phyloP scores from a whole-genome alignment of 1,139 yeast species.

The Groenewaldozyma auringiensis region DNA sequence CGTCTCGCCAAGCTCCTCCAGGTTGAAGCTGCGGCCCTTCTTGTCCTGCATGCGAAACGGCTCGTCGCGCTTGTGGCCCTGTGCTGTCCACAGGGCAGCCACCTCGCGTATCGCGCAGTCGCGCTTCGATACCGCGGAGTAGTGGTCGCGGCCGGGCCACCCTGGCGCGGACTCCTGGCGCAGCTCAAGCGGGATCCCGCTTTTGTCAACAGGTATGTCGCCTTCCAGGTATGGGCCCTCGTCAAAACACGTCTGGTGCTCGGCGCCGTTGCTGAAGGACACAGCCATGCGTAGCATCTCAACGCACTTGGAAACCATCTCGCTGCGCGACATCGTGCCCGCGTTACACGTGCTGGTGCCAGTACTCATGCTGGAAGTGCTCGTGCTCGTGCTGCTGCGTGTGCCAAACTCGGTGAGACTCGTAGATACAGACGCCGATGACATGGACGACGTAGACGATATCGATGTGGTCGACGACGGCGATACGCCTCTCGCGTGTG shows the following conservation, averaged over 20 bases:
- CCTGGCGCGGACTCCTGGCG: neutral
- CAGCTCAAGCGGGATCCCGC: conserved; percentile 8
- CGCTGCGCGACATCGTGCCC: neutral
- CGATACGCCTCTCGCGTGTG: neutral
- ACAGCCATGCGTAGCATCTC: conserved; percentile 12
- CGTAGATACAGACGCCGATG: neutral
- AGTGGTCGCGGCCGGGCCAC: neutral
- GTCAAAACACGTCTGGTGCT: conserved; percentile 12
- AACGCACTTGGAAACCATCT: conserved; percentile 9
- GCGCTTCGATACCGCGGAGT: neutral
- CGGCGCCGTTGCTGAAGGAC: conserved; percentile 12
- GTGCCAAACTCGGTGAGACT: neutral
- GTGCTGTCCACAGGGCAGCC: conserved; percentile 17
- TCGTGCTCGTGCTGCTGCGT: neutral
- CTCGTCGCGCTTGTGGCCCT: conserved; percentile 17
- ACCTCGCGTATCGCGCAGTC: conserved; percentile 14
- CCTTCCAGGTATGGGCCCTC: conserved; percentile 5
- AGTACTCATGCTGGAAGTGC: neutral
- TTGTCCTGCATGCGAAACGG: conserved; percentile 22
- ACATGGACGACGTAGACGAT: neutral
- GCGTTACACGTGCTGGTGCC: neutral
- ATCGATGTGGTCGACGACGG: neutral
- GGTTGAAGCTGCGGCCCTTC: conserved; percentile 17
- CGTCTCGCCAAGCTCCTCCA: conserved; percentile 21
- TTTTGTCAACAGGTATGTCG: conserved; percentile 6